These are phyloP conservation scores for Stemphylium lycopersici DNA, from an alignment of 2,329 filamentous ascomycete genomes.

Conservation along the genomic window DNA sequence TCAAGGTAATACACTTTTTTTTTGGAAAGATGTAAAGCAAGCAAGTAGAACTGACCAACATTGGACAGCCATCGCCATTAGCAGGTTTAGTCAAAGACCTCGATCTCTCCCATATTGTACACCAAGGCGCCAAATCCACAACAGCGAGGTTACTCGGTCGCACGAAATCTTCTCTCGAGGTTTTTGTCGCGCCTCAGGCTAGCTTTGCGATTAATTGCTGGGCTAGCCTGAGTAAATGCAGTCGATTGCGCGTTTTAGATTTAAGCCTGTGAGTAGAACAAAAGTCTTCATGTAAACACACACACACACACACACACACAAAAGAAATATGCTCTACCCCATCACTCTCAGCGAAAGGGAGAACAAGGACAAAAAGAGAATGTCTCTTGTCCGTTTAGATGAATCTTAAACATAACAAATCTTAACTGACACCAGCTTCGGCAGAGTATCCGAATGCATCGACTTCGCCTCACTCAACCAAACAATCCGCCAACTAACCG, in stretches of 20 bases:
- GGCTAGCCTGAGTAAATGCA: conserved; percentile 62
- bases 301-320: too few species aligned
- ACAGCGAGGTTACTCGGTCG: conserved; percentile 63
- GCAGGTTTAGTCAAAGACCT: conserved; percentile 60
- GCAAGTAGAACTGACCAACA: neutral
- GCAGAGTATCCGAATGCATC: conserved; percentile 56
- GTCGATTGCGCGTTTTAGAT: conserved; percentile 57
- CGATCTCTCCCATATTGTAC: conserved; percentile 62
- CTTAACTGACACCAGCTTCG: neutral
- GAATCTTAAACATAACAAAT: too few species aligned
- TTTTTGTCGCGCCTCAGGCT: conserved; percentile 64
- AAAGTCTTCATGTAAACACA: too few species aligned
- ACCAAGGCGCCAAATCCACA: conserved; percentile 63
- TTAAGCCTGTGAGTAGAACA: conserved; percentile 50
- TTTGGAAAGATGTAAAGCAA: neutral
- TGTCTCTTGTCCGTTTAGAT: too few species aligned
- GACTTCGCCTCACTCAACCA: conserved; percentile 57
- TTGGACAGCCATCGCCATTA: conserved; percentile 51
- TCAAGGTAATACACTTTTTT: conserved; percentile 32
- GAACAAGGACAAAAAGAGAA: too few species aligned
- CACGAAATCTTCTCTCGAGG: conserved; percentile 58
- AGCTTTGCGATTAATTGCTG: conserved; percentile 65
- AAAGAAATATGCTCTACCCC: neutral
- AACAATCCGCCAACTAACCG: conserved; percentile 55
- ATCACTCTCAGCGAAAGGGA: too few species aligned